Evolutionary conservation across 2,329 filamentous ascomycete species (phyloP).

Genomic region (Sporothrix phasma): DNA sequence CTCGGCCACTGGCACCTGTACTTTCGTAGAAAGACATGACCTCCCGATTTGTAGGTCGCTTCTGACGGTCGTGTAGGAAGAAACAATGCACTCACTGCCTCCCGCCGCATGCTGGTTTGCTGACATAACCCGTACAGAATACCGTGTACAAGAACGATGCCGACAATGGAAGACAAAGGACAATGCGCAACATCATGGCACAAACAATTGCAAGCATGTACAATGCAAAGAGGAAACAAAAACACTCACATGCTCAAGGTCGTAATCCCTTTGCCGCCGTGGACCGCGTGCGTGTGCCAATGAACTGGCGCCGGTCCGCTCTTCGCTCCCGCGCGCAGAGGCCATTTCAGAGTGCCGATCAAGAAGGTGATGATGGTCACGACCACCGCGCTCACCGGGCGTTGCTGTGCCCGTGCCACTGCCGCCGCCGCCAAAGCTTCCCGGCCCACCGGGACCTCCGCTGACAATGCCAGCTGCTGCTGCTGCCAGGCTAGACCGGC

Average conservation of each 20-base stretch:
- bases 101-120: no score
- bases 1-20: not conserved
- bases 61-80: not conserved
- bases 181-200: not conserved
- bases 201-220: not conserved
- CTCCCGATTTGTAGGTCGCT: not conserved
- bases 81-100: no score
- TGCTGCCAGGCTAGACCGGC: conserved; percentile 23
- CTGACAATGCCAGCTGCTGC: conserved; percentile 23
- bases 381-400: conserved; percentile 10
- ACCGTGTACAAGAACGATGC: not conserved
- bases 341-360: conserved; percentile 44
- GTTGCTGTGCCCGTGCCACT: conserved; percentile 14
- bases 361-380: conserved; percentile 14
- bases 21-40: not conserved
- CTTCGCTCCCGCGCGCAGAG: conserved; percentile 66
- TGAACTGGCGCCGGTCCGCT: conserved; percentile 54
- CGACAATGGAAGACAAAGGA: not conserved
- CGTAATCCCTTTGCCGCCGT: conserved; percentile 67
- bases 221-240: not conserved
- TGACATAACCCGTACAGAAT: not conserved
- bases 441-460: conserved; percentile 25
- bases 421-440: not conserved
- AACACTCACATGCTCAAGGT: conserved; percentile 70
- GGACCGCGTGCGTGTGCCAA: conserved; percentile 57